Evolutionary conservation across 2,329 filamentous ascomycete species (phyloP), one percentile per base, ranked within the genome.

Genomic region (Bipolaris cookei): DNA sequence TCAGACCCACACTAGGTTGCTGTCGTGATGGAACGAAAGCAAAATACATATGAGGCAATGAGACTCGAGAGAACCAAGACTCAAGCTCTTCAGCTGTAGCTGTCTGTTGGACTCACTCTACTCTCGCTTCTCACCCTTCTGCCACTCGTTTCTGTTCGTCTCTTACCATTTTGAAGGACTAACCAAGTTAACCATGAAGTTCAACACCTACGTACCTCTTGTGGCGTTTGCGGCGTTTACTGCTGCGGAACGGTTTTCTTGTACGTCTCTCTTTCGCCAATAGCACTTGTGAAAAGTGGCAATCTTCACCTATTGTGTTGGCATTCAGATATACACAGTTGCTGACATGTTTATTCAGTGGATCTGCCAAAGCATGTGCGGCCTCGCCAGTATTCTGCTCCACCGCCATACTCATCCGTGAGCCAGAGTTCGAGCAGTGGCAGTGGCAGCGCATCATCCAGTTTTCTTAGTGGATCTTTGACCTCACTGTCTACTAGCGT

Each of bases 301-400:
- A 13, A 4, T 21, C 28, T 47, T 18, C 13, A 39, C 4, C 25
- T 4, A 6, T 4, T 11, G 5, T 16, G n/a, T n/a, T 39, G 5
- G 6, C 16, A 21, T 39, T 51, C 47, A 1, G 13, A 7, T 34
- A 20, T 11, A 16, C 3, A n/a, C 8, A 6, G 11, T 5, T 42
- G 16, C 49, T 54, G n/a, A 60, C 25, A 32, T 3, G 5, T 10
- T n/a, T 14, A 1, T n/a, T 2, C 28, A 68, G 67, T 62, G 1
- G 63, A 48, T 42, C 46, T 66, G n/a, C 57, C 52, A 14, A 55
- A 57, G 20, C 62, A 59, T 46, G 59, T 64, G 35, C 56, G 58
- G n/a, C 63, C 63, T 16, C 63, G 67, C 13, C 57, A 66, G 42
- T 67, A 70, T 42, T 41, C 56, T 11, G 56, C 62, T 7, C 63